Percentiles rank a stretch among this genome's conserved stretches.
These are phyloP conservation scores for Eucalyptus erythrocorys DNA, from an alignment of 345 rosid genomes.

Conservation along the genomic window DNA sequence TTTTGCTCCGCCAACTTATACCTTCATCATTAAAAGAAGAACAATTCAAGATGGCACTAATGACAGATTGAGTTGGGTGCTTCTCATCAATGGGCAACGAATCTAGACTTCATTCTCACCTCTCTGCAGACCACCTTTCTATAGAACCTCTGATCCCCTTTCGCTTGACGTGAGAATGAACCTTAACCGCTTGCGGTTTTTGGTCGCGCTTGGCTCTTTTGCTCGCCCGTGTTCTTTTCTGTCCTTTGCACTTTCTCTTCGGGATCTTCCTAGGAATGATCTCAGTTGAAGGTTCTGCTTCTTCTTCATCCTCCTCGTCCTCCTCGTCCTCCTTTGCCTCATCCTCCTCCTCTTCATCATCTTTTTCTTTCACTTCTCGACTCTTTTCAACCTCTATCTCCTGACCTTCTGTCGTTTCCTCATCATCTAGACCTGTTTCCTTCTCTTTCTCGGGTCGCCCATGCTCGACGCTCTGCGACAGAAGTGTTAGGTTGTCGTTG, in stretches of 20 bases:
- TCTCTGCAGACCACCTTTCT: constrained; percentile 70
- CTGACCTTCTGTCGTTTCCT: not conserved
- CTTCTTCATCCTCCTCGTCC: not conserved
- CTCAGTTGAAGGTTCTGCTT: not conserved
- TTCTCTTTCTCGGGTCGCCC: not conserved
- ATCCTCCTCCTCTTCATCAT: not conserved
- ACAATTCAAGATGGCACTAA: not conserved
- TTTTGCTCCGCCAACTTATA: constrained; percentile 76
- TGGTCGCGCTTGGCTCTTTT: constrained; percentile 18
- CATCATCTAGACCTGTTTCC: not conserved
- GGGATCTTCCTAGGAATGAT: not conserved
- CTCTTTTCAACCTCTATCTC: not conserved
- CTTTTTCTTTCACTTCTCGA: not conserved
- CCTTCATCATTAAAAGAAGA: constrained; percentile 15
- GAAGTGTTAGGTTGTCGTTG: not conserved
- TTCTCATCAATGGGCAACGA: not conserved
- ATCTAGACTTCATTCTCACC: constrained; percentile 18
- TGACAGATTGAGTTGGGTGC: not conserved
- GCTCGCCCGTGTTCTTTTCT: constrained; percentile 5
- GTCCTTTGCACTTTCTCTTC: constrained; percentile 28
- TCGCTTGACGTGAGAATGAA: constrained; percentile 13
- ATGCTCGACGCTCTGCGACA: not conserved
- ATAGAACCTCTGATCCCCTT: constrained; percentile 25
- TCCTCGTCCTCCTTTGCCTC: constrained; percentile 5
- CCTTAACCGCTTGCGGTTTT: constrained; percentile 3